These are phyloP conservation scores for Colletotrichum euphorbiae DNA, from an alignment of 2,329 filamentous ascomycete species.

Conservation along the genomic window DNA sequence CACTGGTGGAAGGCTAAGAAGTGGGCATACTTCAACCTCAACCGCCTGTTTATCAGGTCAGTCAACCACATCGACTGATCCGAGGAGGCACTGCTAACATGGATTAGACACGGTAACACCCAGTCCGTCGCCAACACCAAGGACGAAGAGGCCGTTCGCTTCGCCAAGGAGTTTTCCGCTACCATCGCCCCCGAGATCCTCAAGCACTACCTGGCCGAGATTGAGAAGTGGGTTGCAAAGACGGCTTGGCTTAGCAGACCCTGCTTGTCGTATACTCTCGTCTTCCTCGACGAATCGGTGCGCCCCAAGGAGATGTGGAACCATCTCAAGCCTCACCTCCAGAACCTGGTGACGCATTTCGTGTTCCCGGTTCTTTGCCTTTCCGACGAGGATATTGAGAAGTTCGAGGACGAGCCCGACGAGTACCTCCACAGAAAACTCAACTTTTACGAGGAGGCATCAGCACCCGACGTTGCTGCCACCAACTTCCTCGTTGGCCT, in stretches of 20 bases:
- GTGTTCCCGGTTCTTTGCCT: slow-evolving; percentile 96
- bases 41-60: slow-evolving; percentile 92
- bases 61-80: slow-evolving; percentile 40
- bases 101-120: slow-evolving; percentile 82
- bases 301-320: slow-evolving; percentile 98
- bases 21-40: slow-evolving; percentile 98
- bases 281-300: slow-evolving; percentile 97
- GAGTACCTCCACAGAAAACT: slow-evolving; percentile 98
- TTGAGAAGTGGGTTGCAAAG: slow-evolving; percentile 98
- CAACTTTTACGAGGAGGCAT: slow-evolving; percentile 98
- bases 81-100: slow-evolving; percentile 43
- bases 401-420: slow-evolving; percentile 93
- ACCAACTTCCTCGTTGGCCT: slow-evolving; percentile 96
- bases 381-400: slow-evolving; percentile 89
- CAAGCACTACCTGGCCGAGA: slow-evolving; percentile 92
- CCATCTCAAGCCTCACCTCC: slow-evolving; percentile 91
- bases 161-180: slow-evolving; percentile 89
- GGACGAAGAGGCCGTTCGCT: slow-evolving; percentile 79
- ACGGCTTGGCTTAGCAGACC: slow-evolving; percentile 94
- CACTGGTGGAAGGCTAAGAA: slow-evolving; percentile 99
- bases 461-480: slow-evolving; percentile 92
- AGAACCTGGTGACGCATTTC: slow-evolving; percentile 92
- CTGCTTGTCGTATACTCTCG: slow-evolving; percentile 90
- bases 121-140: slow-evolving; percentile 76
- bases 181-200: slow-evolving; percentile 96